Evolutionary conservation across 1,139 yeast species (phyloP).

Genomic region (Suhomyces choctaworum): DNA sequence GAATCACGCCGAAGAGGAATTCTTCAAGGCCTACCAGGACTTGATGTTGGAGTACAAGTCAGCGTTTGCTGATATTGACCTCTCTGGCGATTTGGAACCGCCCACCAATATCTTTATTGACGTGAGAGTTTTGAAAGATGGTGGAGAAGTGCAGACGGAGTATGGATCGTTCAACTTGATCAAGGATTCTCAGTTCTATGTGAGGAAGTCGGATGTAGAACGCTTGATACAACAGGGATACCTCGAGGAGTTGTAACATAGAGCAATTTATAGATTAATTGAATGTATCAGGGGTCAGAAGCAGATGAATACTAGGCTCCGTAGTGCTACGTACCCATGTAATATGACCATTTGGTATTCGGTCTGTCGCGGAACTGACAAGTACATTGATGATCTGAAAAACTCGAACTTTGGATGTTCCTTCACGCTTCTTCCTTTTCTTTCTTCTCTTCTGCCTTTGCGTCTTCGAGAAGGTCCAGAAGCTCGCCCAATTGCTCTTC

Average conservation of each 20-base stretch:
- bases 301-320: too few relatives aligned
- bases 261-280: not conserved
- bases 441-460: conserved; percentile 1
- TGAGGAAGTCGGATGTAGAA: conserved; percentile 91
- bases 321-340: too few relatives aligned
- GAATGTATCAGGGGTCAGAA: not conserved
- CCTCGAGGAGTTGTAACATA: conserved; percentile 61
- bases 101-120: conserved; percentile 91
- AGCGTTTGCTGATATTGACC: conserved; percentile 78
- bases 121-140: conserved; percentile 88
- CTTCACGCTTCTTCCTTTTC: not conserved
- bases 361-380: too few relatives aligned
- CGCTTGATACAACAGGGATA: conserved; percentile 93
- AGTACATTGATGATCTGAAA: too few relatives aligned
- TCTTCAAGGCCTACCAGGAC: conserved; percentile 68
- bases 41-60: conserved; percentile 76
- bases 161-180: conserved; percentile 93
- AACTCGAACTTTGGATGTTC: not conserved
- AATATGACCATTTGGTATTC: too few relatives aligned
- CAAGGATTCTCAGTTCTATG: conserved; percentile 94
- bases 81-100: conserved; percentile 84
- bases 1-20: conserved; percentile 80
- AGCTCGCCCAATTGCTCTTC: conserved; percentile 36
- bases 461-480: conserved; percentile 19
- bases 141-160: conserved; percentile 97